Percentiles rank a stretch among this genome's conserved stretches.
phyloP scores from a whole-genome alignment of 2,329 filamentous ascomycete genomes.

The Alternaria gansuensis region DNA sequence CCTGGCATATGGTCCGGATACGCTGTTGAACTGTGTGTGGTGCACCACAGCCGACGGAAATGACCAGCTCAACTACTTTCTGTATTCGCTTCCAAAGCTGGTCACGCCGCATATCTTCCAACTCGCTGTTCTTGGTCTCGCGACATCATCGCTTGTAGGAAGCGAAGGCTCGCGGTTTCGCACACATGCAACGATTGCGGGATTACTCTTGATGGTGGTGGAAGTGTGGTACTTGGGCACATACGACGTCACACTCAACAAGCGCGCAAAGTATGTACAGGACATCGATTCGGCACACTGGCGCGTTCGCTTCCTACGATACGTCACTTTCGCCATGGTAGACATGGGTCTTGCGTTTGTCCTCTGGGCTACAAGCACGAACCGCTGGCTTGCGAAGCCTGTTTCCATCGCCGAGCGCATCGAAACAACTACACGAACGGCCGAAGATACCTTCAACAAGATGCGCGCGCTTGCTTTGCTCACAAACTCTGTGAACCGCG shows the following conservation, averaged over 20 bases:
- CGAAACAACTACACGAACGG: constrained; percentile 63
- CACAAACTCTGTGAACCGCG: constrained; percentile 79
- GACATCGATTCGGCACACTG: constrained; percentile 78
- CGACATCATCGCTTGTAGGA: constrained; percentile 75
- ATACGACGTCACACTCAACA: constrained; percentile 73
- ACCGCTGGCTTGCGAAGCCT: constrained; percentile 75
- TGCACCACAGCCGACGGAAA: constrained; percentile 70
- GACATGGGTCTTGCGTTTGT: constrained; percentile 70
- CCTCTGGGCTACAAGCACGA: constrained; percentile 80
- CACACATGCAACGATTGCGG: constrained; percentile 70
- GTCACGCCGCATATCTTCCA: constrained; percentile 82
- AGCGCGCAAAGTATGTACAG: constrained; percentile 64
- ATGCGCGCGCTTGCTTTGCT: constrained; percentile 77
- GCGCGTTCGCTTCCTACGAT: constrained; percentile 70
- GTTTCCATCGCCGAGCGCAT: constrained; percentile 71
- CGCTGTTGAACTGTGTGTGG: constrained; percentile 80
- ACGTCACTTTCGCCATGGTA: constrained; percentile 69
- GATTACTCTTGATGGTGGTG: constrained; percentile 64
- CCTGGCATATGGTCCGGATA: constrained; percentile 79
- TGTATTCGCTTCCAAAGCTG: constrained; percentile 80
- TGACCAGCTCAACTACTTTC: constrained; percentile 74
- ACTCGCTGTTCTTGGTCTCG: constrained; percentile 73
- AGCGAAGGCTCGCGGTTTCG: constrained; percentile 74
- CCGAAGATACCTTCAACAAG: constrained; percentile 71
- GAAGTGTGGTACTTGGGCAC: constrained; percentile 73